Percentiles rank a stretch among this genome's conserved stretches.
Conservation (phyloP, 345 rosid species). For the Eucalyptus regnans region DNA sequence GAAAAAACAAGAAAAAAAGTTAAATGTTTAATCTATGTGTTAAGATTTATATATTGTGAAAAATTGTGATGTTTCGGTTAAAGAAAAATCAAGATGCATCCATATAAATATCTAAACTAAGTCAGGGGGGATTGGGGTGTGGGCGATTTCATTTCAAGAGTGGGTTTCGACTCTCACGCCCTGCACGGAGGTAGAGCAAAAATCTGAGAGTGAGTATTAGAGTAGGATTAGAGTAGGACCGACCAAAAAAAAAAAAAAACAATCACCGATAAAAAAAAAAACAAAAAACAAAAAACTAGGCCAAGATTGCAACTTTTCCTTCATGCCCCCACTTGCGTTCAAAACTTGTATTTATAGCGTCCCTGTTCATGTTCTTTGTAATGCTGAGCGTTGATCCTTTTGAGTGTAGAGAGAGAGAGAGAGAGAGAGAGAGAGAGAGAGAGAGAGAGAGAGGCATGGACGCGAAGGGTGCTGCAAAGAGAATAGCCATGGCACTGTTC, state of each 20-base stretch:
- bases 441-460: not conserved
- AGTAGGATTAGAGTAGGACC: too few species aligned
- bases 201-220: too few species aligned
- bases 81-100: not conserved
- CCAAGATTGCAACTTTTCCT: not conserved
- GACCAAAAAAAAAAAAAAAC: not conserved
- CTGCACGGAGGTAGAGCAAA: too few species aligned
- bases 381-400: not conserved
- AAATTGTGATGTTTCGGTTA: not conserved
- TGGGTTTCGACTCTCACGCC: too few species aligned
- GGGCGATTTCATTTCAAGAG: too few species aligned
- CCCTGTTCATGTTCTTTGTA: not conserved
- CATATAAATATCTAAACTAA: not conserved
- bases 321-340: not conserved
- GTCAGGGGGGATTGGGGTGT: not conserved
- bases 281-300: not conserved
- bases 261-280: not conserved
- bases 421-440: not conserved
- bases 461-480: not conserved
- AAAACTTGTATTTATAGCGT: not conserved
- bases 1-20: not conserved
- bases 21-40: not conserved
- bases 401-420: too few species aligned
- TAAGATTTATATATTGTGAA: not conserved
- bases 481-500: not conserved